Conservation (phyloP, 192 early-diverging fungal genomes). For the Linderina pennispora region DNA sequence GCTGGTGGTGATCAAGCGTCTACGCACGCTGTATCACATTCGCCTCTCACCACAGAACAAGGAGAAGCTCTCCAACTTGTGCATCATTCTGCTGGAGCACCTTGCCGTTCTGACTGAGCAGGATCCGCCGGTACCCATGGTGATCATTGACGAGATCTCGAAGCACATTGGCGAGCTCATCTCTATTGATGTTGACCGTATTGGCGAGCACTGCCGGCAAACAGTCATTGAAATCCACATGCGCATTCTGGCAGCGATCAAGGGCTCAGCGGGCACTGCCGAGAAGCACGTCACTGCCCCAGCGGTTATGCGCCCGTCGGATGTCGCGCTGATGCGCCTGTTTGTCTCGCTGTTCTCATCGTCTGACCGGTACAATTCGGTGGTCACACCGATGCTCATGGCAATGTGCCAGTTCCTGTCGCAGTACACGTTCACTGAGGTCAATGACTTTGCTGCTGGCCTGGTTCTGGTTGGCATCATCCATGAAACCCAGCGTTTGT, state of each 20-base stretch:
- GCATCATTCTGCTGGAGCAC: constrained; percentile 64
- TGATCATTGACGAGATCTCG: constrained; percentile 51
- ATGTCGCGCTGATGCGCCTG: constrained; percentile 61
- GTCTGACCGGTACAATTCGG: constrained; percentile 85
- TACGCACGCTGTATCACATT: constrained; percentile 78
- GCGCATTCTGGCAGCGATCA: constrained; percentile 30
- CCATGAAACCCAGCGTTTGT: constrained; percentile 56
- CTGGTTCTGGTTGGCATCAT: constrained; percentile 71
- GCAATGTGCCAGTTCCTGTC: constrained; percentile 73
- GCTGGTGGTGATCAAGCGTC: constrained; percentile 66
- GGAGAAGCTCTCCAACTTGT: constrained; percentile 60
- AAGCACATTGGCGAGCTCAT: constrained; percentile 61
- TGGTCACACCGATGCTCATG: constrained; percentile 79
- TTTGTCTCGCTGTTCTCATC: constrained; percentile 79
- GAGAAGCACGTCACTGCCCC: constrained; percentile 15
- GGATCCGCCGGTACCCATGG: constrained; percentile 46
- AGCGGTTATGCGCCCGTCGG: constrained; percentile 49
- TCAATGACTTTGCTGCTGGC: constrained; percentile 64
- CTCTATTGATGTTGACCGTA: constrained; percentile 50
- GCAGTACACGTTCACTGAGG: constrained; percentile 52
- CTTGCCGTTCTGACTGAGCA: constrained; percentile 58
- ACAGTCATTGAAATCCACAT: constrained; percentile 51
- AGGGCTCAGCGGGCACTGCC: not conserved
- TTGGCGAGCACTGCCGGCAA: constrained; percentile 52
- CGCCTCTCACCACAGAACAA: constrained; percentile 80